Evolutionary conservation across 257 asterid genomes (phyloP).

Genomic region (Nicotiana otophora): DNA sequence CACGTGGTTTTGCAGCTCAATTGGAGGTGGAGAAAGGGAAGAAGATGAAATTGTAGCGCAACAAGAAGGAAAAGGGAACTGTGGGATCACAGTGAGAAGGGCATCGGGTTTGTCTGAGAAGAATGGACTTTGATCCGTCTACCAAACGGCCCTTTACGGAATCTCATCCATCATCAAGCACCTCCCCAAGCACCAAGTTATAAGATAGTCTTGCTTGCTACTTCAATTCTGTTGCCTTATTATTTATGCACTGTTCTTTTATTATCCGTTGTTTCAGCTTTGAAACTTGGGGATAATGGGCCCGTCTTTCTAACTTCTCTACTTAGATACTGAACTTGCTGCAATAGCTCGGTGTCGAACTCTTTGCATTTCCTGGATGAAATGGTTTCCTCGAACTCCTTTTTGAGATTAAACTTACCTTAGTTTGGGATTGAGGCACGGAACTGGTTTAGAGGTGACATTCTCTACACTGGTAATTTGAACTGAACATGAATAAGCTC

Average conservation of each 20-base stretch:
- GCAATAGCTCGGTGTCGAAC: not conserved
- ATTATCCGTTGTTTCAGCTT: not conserved
- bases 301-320: not conserved
- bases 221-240: not conserved
- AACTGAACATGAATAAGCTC: not conserved
- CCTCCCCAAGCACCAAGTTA: not conserved
- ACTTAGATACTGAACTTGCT: not conserved
- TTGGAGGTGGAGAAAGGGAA: not conserved
- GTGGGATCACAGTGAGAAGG: constrained; percentile 1
- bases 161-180: not conserved
- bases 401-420: not conserved
- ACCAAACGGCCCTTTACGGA: not conserved
- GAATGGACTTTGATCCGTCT: not conserved
- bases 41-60: not conserved
- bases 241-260: not conserved
- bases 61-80: not conserved
- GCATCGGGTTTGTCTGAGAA: not conserved
- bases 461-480: not conserved
- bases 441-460: not conserved
- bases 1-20: not conserved
- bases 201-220: not conserved
- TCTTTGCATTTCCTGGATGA: no score
- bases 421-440: not conserved
- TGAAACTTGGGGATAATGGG: not conserved
- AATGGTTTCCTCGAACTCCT: not conserved